Evolutionary conservation across 2,329 filamentous ascomycete genomes (phyloP).

Genomic region (Lasiodiplodia sp.): DNA sequence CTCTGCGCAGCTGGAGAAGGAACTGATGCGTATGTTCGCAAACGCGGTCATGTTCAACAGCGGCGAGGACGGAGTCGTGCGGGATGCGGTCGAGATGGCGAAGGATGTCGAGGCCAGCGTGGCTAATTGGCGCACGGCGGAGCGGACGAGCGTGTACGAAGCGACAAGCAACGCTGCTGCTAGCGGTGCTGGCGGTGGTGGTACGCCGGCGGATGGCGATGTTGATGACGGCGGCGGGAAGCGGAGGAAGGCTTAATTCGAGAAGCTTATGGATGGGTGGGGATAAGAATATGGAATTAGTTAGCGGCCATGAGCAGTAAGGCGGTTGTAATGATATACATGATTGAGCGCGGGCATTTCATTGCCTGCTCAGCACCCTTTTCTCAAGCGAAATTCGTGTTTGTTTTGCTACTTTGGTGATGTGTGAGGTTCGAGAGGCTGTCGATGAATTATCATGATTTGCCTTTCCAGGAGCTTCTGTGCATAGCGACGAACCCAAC

Average conservation of each 20-base stretch:
- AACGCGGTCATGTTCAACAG: slow-evolving; percentile 99
- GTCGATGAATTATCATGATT: background rate
- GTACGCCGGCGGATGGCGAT: background rate
- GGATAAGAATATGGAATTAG: background rate
- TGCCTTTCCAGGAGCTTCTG: background rate
- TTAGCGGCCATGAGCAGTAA: background rate
- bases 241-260: background rate
- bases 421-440: background rate
- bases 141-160: slow-evolving; percentile 48
- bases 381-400: background rate
- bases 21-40: slow-evolving; percentile 95
- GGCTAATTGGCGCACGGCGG: slow-evolving; percentile 76
- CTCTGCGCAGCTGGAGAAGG: slow-evolving; percentile 88
- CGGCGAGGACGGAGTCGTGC: slow-evolving; percentile 87
- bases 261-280: background rate
- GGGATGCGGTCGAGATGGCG: slow-evolving; percentile 89
- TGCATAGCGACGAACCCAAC: background rate
- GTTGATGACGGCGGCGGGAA: background rate
- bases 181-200: background rate
- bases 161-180: background rate
- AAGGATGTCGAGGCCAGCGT: slow-evolving; percentile 83
- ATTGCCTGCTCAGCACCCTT: background rate
- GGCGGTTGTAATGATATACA: background rate
- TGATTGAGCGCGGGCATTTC: background rate
- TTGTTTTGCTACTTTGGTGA: background rate